Evolutionary conservation across 2,329 filamentous ascomycete genomes (phyloP).

Genomic region (Neofusicoccum parvum): DNA sequence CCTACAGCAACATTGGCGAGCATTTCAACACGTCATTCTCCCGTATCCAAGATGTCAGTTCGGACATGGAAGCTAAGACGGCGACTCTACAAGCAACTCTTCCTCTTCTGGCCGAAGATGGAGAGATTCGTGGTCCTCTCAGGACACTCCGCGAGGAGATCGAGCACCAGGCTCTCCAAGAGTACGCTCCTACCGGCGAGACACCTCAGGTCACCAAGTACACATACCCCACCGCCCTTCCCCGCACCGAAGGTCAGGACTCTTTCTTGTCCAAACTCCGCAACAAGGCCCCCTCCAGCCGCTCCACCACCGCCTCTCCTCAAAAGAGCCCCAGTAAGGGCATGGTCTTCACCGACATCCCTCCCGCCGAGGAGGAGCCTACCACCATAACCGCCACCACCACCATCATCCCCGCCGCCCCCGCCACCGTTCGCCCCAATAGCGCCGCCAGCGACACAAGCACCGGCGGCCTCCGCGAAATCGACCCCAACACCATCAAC

Average conservation of each 20-base stretch:
- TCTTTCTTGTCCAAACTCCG: conserved; percentile 54
- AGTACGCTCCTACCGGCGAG: conserved; percentile 82
- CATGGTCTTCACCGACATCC: conserved; percentile 56
- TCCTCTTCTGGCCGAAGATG: conserved; percentile 57
- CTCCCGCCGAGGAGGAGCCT: conserved; percentile 31
- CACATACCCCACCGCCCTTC: conserved; percentile 76
- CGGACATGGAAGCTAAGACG: conserved; percentile 66
- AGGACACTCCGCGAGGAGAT: conserved; percentile 71
- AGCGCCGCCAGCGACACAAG: conserved; percentile 30
- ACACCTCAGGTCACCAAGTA: conserved; percentile 84
- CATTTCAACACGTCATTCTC: conserved; percentile 71
- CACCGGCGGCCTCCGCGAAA: conserved; percentile 44
- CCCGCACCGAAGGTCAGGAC: conserved; percentile 70
- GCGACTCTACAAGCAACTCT: conserved; percentile 62
- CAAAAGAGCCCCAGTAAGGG: conserved; percentile 51
- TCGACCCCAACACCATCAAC: conserved; percentile 50
- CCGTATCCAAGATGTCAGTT: conserved; percentile 68
- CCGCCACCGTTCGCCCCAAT: conserved; percentile 22
- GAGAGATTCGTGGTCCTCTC: conserved; percentile 68
- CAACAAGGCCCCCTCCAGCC: conserved; percentile 30
- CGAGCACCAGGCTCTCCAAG: conserved; percentile 64
- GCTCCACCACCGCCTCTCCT: conserved; percentile 33
- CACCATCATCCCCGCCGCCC: conserved; percentile 7
- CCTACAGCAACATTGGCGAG: conserved; percentile 69
- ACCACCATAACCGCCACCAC: conserved; percentile 31